Conservation (phyloP, 202 grass and related monocot species). For the Zizania palustris region DNA sequence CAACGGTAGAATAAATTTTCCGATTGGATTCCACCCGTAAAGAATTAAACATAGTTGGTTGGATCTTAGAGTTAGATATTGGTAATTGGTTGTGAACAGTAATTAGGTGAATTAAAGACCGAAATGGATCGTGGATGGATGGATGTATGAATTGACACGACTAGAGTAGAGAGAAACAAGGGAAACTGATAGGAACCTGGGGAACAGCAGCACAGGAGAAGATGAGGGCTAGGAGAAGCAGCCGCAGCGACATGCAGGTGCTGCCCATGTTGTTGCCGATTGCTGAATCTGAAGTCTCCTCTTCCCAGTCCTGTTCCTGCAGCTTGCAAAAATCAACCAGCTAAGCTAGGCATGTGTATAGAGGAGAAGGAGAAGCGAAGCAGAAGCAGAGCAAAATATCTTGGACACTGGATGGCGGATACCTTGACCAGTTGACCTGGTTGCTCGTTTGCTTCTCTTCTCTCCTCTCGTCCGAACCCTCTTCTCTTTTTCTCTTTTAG, state of each 20-base stretch:
- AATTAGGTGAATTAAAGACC: not conserved
- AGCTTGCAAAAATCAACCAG: not conserved
- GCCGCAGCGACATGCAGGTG: too few relatives aligned
- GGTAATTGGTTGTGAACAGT: not conserved
- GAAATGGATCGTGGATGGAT: not conserved
- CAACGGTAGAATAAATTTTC: not conserved
- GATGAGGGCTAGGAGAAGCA: not conserved
- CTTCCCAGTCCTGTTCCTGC: too few relatives aligned
- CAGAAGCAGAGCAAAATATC: too few relatives aligned
- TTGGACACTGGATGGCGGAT: too few relatives aligned
- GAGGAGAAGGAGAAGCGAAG: too few relatives aligned
- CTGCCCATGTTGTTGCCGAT: not conserved
- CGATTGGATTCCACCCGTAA: conserved; percentile 3
- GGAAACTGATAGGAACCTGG: conserved; percentile 4
- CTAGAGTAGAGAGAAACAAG: not conserved
- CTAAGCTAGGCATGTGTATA: too few relatives aligned
- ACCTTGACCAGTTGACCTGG: too few relatives aligned
- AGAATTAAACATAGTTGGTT: not conserved
- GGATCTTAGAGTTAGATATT: not conserved
- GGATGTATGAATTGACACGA: not conserved
- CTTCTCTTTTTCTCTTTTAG: too few relatives aligned
- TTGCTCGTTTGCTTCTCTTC: too few relatives aligned
- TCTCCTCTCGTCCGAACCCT: too few relatives aligned
- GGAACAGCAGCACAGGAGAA: not conserved
- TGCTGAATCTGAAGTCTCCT: too few relatives aligned